Evolutionary conservation across 2,329 filamentous ascomycete genomes (phyloP).

Genomic region (Colletotrichum spaethianum): DNA sequence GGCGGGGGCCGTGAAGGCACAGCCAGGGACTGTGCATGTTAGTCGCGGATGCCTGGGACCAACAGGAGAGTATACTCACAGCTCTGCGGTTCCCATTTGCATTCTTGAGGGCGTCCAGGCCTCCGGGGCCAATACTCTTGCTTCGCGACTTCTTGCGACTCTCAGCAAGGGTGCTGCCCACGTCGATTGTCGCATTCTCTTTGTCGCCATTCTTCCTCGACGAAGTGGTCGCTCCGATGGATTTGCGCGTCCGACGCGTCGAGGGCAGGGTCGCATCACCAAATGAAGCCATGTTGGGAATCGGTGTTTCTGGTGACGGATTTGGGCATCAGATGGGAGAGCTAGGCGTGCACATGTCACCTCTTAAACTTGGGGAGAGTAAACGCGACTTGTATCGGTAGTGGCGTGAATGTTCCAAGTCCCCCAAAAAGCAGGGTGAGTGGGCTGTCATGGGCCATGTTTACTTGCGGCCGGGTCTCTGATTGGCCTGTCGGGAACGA

Average conservation of each 20-base stretch:
- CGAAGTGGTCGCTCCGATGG: constrained; percentile 65
- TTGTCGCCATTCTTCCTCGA: constrained; percentile 67
- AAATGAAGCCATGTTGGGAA: constrained; percentile 54
- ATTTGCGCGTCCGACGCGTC: constrained; percentile 76
- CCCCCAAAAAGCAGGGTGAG: constrained; percentile 42
- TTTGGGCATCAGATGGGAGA: constrained; percentile 10
- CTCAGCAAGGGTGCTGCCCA: constrained; percentile 67
- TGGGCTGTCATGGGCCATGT: constrained; percentile 37
- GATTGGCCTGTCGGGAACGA: constrained; percentile 26
- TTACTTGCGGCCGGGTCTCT: constrained; percentile 26
- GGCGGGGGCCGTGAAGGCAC: constrained; percentile 65
- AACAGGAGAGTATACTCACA: constrained; percentile 64
- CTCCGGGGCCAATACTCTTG: constrained; percentile 96
- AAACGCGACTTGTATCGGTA: constrained; percentile 26
- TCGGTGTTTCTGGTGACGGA: background rate
- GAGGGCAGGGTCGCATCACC: constrained; percentile 67
- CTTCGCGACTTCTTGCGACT: constrained; percentile 83
- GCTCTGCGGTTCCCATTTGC: constrained; percentile 83
- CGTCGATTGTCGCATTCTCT: constrained; percentile 82
- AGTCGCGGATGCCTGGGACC: constrained; percentile 32
- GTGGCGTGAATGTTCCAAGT: constrained; percentile 43
- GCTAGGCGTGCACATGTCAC: constrained; percentile 30
- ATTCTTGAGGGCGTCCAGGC: constrained; percentile 84
- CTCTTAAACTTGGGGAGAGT: constrained; percentile 40
- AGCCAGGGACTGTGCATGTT: constrained; percentile 66